Conservation (phyloP, 345 rosid species). For the Litchi chinensis region DNA sequence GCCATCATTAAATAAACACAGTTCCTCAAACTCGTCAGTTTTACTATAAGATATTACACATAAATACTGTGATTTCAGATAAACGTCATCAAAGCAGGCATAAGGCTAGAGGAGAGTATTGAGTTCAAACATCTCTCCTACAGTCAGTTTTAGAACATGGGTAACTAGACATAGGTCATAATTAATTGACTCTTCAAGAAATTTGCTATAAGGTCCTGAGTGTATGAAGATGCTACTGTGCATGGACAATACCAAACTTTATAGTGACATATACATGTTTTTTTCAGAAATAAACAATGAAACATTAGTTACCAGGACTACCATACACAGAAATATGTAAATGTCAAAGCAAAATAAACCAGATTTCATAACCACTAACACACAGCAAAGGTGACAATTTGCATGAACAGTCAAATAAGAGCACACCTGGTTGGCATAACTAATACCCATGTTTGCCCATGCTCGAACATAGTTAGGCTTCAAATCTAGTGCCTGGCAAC, state of each 20-base stretch:
- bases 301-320: not conserved
- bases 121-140: not conserved
- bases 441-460: constrained; percentile 99
- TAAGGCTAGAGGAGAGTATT: not conserved
- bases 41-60: not conserved
- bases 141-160: not conserved
- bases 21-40: not conserved
- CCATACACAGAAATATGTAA: not conserved
- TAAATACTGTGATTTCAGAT: not conserved
- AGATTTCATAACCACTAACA: not conserved
- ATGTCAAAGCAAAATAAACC: not conserved
- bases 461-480: constrained; percentile 99
- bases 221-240: not conserved
- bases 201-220: not conserved
- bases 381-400: not conserved
- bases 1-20: not conserved
- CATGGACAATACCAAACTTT: not conserved
- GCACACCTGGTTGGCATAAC: constrained; percentile 96
- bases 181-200: not conserved
- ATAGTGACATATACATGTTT: not conserved
- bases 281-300: not conserved
- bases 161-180: not conserved
- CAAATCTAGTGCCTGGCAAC: constrained; percentile 88
- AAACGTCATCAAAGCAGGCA: not conserved
- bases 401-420: constrained; percentile 9